Base-by-base conservation (phyloP, 2,329 filamentous ascomycete genomes). In the Monosporascus sp. region DNA sequence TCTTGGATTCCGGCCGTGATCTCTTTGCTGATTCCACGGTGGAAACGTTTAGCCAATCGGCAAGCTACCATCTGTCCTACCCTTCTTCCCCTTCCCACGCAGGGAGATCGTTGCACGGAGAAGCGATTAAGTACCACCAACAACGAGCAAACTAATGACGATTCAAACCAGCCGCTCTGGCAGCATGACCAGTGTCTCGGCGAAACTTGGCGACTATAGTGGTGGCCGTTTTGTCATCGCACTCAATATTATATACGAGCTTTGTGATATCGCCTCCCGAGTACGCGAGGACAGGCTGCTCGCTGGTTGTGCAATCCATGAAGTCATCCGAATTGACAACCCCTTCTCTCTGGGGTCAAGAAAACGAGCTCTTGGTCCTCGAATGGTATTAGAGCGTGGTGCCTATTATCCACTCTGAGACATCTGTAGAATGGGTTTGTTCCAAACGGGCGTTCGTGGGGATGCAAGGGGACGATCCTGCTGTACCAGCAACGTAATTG, bases 191-290 rank as follows among this genome's bases (percentile, higher is more conserved):
- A 18, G 11, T 43, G 39, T 24, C 39, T 43, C 18, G 8, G 24
- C 59, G 63, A 57, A 49, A 51, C 50, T 51, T 51, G 48, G 54
- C 43, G 50, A 57, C 55, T 56, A 44, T 57, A 56, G 58, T 53
- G 58, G 52, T 64, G 58, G 57, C 58, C 55, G 58, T 59, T 41
- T 47, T 53, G 51, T 59, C 57, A 53, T 60, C 56, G 55, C 57
- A 51, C 53, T 51, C 52, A 55, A 56, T 7, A 5, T 35, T 4
- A 35, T 35, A 5, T 14, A 14, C 11, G 11, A 14, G 11, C 31
- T 14, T 14, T 14, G 11, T 5, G 4, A 14, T 35, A 35, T 35
- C 31, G 31, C 11, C 31, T 35, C 27, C 5, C 7, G 22, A 6
- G 18, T 20, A 43, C 39, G 39, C 39, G 39, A 43, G 39, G 5